These are phyloP conservation scores for Xylaria sp. DNA, from an alignment of 2,329 filamentous ascomycete species.

Conservation along the genomic window DNA sequence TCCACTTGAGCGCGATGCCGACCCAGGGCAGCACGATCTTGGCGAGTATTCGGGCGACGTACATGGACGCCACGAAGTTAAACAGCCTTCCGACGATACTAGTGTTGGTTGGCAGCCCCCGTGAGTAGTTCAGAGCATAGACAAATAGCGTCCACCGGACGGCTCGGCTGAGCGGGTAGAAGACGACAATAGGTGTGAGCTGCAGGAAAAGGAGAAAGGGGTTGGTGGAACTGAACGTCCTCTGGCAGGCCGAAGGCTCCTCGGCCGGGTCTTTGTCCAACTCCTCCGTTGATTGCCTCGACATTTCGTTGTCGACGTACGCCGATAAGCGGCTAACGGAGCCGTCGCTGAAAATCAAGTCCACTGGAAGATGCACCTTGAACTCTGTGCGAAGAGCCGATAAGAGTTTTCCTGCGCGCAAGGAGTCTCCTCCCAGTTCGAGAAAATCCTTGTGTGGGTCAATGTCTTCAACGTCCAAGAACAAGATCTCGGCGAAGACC, in stretches of 20 bases:
- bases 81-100: conserved; percentile 50
- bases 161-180: conserved; percentile 55
- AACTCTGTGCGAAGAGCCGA: conserved; percentile 55
- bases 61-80: conserved; percentile 49
- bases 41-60: conserved; percentile 45
- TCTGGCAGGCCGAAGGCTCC: conserved; percentile 39
- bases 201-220: conserved; percentile 52
- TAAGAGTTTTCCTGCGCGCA: conserved; percentile 55
- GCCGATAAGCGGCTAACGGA: conserved; percentile 45
- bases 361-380: conserved; percentile 51
- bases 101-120: conserved; percentile 43
- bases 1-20: conserved; percentile 57
- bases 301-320: conserved; percentile 41
- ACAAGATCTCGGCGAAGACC: conserved; percentile 50
- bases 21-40: conserved; percentile 46
- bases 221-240: conserved; percentile 53
- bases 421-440: conserved; percentile 53
- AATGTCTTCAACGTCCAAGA: conserved; percentile 42
- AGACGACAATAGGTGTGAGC: conserved; percentile 50
- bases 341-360: conserved; percentile 53
- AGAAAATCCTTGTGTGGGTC: conserved; percentile 50
- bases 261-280: conserved; percentile 13
- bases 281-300: conserved; percentile 12
- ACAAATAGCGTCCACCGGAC: conserved; percentile 58
- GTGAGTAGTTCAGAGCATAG: conserved; percentile 46